Conservation (phyloP, 2,329 filamentous ascomycete species). For the Xylariaceae sp. region DNA sequence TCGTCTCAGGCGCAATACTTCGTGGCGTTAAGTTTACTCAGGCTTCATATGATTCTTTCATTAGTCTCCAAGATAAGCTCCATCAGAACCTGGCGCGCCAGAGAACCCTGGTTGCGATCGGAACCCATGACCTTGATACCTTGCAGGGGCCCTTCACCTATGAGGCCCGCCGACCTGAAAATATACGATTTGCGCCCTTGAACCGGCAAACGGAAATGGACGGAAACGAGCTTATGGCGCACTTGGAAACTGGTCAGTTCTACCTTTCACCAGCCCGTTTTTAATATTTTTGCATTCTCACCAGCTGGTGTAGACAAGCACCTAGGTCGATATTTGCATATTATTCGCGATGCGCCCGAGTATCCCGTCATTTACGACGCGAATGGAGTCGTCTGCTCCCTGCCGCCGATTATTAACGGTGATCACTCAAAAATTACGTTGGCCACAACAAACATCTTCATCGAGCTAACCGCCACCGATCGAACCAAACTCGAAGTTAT, state of each 20-base stretch:
- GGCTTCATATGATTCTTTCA: constrained; percentile 94
- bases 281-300: constrained; percentile 2
- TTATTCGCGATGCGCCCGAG: constrained; percentile 86
- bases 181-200: constrained; percentile 84
- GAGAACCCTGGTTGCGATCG: constrained; percentile 90
- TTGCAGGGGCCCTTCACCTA: constrained; percentile 94
- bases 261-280: not conserved
- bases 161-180: constrained; percentile 82
- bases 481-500: constrained; percentile 95
- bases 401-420: constrained; percentile 97
- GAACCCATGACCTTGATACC: constrained; percentile 93
- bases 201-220: constrained; percentile 90
- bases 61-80: constrained; percentile 93
- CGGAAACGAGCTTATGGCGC: constrained; percentile 81
- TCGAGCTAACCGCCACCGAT: constrained; percentile 94
- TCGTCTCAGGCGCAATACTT: constrained; percentile 83
- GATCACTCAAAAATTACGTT: constrained; percentile 94
- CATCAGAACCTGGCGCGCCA: constrained; percentile 94
- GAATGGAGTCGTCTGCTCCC: constrained; percentile 78
- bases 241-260: constrained; percentile 65
- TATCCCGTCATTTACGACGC: constrained; percentile 96
- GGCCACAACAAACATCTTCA: constrained; percentile 88
- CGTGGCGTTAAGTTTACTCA: constrained; percentile 88
- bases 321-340: constrained; percentile 82
- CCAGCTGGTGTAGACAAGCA: constrained; percentile 61